Percentiles rank a stretch among this genome's conserved stretches.
These are phyloP conservation scores for Phytophthora tubulina DNA, from an alignment of 352 stramenopile species.

Conservation along the genomic window DNA sequence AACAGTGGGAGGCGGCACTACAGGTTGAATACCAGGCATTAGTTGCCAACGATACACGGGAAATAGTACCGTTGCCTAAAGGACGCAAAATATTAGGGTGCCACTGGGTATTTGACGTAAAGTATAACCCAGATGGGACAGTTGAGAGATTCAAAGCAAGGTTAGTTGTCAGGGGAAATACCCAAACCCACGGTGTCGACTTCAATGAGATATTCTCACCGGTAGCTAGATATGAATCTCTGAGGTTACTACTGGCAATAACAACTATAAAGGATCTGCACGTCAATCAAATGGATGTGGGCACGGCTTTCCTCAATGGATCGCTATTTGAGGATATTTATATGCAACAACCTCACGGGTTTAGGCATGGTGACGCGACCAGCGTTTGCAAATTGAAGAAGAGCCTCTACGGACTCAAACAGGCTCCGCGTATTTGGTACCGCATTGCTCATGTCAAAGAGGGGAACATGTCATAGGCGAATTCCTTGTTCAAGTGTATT, in stretches of 20 bases:
- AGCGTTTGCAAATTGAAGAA: slow-evolving; percentile 6
- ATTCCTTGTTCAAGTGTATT: no score
- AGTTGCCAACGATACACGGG: neutral
- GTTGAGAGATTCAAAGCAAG: slow-evolving; percentile 2
- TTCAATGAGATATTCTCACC: slow-evolving; percentile 6
- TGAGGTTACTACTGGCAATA: neutral
- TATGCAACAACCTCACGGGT: neutral
- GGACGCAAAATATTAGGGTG: slow-evolving; percentile 7
- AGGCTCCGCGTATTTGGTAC: slow-evolving; percentile 1
- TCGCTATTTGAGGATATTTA: slow-evolving; percentile 7
- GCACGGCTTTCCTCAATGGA: slow-evolving; percentile 1
- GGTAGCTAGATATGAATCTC: neutral
- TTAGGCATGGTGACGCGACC: neutral
- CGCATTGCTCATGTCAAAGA: no score
- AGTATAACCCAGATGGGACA: neutral
- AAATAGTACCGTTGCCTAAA: neutral
- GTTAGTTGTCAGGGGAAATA: slow-evolving; percentile 11
- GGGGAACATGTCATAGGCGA: no score
- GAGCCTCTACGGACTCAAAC: neutral
- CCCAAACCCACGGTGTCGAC: slow-evolving; percentile 7
- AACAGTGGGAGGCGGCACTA: neutral
- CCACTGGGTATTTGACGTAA: slow-evolving; percentile 7
- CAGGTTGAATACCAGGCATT: neutral
- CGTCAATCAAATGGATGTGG: slow-evolving; percentile 5
- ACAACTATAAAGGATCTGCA: slow-evolving; percentile 7